Base-by-base conservation (phyloP, 352 stramenopile genomes). In the Phytopythium litorale region DNA sequence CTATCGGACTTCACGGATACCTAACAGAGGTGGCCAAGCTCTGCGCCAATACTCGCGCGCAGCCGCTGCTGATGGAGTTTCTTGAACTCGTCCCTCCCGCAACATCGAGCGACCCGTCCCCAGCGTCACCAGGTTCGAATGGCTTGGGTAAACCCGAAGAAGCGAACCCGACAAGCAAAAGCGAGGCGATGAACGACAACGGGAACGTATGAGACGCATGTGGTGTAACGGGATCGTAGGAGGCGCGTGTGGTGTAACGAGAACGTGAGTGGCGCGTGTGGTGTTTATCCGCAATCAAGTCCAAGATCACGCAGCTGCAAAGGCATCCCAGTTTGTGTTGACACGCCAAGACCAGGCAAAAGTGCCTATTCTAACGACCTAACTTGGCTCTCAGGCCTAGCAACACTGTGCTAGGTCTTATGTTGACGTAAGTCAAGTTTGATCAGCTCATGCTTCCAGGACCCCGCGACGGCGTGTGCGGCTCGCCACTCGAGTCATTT, bases 21-120 rank as follows among this genome's bases (percentile, higher is more conserved):
- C 62, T 93, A 13, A 80, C 74, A 12, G 79, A 89, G 61, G 67
- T 93, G 15, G 88, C 80, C 72, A 89, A 89, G 67, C 70, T 78
- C 7, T 93, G 79, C 52, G 80, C 81, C 3, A 90, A 90, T 67
- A 90, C 79, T 12, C 75, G 81, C 28, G 82, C 81, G 15, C 77
- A 87, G 63, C 60, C 78, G 33, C 46, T 90, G 16, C 51, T 93
- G 33, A 50, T 93, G 33, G 76, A 88, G 38, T 93, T 92, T 38
- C 62, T 91, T 19, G 75, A 88, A 48, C 68, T 91, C 0, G 48
- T 67, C 3, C 65, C 72, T 21, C 67, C 48, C 4, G 25, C 48
- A 13, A 23, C 48, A 23, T 23, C 48, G 15, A 54, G 25, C 7
- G 64, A 48, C 18, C 32, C 33, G 25, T 23, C 28, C 5, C 28